Conservation (phyloP, 352 stramenopile genomes). For the Phytophthora litchii region DNA sequence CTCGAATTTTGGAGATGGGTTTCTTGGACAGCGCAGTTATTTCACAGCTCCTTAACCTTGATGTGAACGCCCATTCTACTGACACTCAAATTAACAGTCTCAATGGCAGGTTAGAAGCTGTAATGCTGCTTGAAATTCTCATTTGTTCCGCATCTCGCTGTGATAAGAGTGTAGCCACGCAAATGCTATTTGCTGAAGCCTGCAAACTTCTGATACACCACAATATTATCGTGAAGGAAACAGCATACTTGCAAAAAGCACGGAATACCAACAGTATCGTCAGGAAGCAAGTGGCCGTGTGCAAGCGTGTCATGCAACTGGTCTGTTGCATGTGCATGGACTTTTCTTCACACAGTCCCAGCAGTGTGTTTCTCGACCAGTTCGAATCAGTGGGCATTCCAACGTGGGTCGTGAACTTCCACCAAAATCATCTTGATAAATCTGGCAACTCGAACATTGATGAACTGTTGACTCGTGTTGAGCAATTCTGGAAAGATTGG, state of each 20-base stretch:
- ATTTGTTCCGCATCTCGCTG: conserved; percentile 10
- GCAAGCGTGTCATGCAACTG: conserved; percentile 47
- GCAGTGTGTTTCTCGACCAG: conserved; percentile 25
- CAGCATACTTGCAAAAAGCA: conserved; percentile 13
- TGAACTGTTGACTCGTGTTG: conserved; percentile 6
- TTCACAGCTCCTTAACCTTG: neutral
- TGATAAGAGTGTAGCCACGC: conserved; percentile 27
- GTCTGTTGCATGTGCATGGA: conserved; percentile 45
- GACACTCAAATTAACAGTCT: conserved; percentile 1
- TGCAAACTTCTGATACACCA: conserved; percentile 33
- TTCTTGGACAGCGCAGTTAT: conserved; percentile 31
- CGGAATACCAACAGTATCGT: neutral
- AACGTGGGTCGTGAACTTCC: conserved; percentile 29
- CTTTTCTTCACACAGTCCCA: conserved; percentile 27
- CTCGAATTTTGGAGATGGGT: conserved; percentile 24
- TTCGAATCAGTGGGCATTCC: conserved; percentile 31
- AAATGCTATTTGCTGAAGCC: conserved; percentile 29
- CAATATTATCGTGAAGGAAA: conserved; percentile 26
- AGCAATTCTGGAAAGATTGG: conserved; percentile 44
- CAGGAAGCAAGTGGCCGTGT: conserved; percentile 19
- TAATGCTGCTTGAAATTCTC: conserved; percentile 31
- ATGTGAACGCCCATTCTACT: neutral
- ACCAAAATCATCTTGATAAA: conserved; percentile 13
- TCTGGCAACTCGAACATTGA: neutral
- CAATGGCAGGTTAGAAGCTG: conserved; percentile 25